phyloP scores from a whole-genome alignment of 2,329 filamentous ascomycete species.

The Aspergillus neoniger region DNA sequence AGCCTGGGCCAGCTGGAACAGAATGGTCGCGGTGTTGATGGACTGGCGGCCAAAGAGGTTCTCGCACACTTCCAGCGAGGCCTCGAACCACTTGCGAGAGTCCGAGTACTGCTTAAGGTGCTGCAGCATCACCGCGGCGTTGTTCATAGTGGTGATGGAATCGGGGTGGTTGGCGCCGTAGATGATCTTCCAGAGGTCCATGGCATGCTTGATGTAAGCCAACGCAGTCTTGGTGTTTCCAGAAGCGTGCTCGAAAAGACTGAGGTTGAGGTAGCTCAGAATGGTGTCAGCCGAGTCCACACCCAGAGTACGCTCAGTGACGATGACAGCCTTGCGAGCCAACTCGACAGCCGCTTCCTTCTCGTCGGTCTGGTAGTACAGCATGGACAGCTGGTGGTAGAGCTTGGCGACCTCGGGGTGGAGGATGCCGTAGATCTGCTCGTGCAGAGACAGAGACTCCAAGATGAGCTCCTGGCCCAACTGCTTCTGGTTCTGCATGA shows the following conservation, averaged over 20 bases:
- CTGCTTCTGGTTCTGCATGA: slow-evolving; percentile 92
- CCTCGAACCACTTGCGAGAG: slow-evolving; percentile 95
- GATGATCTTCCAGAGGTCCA: slow-evolving; percentile 95
- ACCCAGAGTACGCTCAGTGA: slow-evolving; percentile 90
- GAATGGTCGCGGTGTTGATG: slow-evolving; percentile 88
- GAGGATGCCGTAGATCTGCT: slow-evolving; percentile 97
- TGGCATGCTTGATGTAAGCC: slow-evolving; percentile 84
- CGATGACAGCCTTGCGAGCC: slow-evolving; percentile 93
- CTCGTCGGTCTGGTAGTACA: slow-evolving; percentile 97
- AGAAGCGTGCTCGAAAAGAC: slow-evolving; percentile 86
- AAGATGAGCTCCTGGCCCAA: slow-evolving; percentile 91
- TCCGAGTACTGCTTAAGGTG: slow-evolving; percentile 92
- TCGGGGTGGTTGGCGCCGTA: slow-evolving; percentile 93
- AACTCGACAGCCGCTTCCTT: slow-evolving; percentile 94
- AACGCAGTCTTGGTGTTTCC: slow-evolving; percentile 89
- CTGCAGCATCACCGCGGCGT: slow-evolving; percentile 97
- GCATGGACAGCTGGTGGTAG: slow-evolving; percentile 91
- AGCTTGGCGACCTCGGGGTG: slow-evolving; percentile 95
- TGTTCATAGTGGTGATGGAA: slow-evolving; percentile 98
- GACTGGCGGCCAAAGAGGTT: slow-evolving; percentile 85
- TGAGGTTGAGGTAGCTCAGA: slow-evolving; percentile 92
- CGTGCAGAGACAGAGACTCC: slow-evolving; percentile 93
- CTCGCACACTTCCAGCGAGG: slow-evolving; percentile 85
- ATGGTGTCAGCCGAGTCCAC: slow-evolving; percentile 93
- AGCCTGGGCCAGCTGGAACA: slow-evolving; percentile 96